Evolutionary conservation across 345 rosid species (phyloP).

Genomic region (Abelmoschus esculentus): DNA sequence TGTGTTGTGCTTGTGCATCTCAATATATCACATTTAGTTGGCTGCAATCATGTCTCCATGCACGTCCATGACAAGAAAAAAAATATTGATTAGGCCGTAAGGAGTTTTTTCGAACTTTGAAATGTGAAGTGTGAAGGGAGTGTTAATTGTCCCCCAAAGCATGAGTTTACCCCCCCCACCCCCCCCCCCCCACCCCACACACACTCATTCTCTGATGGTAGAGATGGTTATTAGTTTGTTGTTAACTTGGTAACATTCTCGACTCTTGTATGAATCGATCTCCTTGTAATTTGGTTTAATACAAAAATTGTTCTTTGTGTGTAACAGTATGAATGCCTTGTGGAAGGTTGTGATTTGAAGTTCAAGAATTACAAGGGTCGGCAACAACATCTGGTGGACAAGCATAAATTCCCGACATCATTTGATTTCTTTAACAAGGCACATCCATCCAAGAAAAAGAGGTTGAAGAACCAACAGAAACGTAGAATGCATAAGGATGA

Average conservation of each 20-base stretch:
- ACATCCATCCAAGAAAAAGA: conserved; percentile 66
- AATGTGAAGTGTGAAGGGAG: neutral
- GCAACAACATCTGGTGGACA: conserved; percentile 77
- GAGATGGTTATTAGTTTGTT: neutral
- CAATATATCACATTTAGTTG: neutral
- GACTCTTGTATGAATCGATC: neutral
- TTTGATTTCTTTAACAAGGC: conserved; percentile 75
- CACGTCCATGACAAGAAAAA: neutral
- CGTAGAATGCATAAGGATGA: conserved; percentile 21
- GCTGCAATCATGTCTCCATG: neutral
- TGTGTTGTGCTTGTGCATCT: neutral
- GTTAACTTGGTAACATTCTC: neutral
- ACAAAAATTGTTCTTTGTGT: neutral
- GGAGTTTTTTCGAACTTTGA: neutral
- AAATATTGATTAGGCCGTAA: neutral
- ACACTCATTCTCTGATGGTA: neutral
- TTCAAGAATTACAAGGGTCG: conserved; percentile 71
- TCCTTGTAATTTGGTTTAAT: conserved; percentile 1
- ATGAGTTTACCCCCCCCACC: neutral
- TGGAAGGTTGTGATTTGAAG: conserved; percentile 81
- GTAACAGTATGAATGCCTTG: conserved; percentile 80
- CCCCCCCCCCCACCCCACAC: too few relatives aligned
- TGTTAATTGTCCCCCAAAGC: neutral
- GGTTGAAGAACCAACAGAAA: conserved; percentile 53
- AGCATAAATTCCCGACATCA: conserved; percentile 80